Conservation (phyloP, 2,329 filamentous ascomycete species). For the Phaeosphaeriaceae sp. region DNA sequence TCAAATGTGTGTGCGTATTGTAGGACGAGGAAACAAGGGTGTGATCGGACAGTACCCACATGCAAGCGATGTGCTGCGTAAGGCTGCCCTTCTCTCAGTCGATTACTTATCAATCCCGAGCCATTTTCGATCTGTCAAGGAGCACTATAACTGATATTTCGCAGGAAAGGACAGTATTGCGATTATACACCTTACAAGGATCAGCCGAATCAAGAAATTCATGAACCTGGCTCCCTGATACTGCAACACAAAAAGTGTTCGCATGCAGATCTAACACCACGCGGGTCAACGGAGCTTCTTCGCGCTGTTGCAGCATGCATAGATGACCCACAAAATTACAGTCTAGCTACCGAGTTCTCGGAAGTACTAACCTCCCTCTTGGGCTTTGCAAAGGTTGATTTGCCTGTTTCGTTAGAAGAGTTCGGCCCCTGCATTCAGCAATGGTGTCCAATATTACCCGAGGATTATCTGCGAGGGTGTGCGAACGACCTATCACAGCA, state of each 20-base stretch:
- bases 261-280: conserved; percentile 12
- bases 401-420: conserved; percentile 8
- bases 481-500: conserved; percentile 3
- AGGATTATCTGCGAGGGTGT: conserved; percentile 5
- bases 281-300: conserved; percentile 11
- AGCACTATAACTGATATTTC: neutral
- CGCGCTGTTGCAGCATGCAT: conserved; percentile 4
- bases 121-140: too few relatives aligned
- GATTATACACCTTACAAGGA: conserved; percentile 14
- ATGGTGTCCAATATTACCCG: conserved; percentile 20
- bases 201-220: neutral
- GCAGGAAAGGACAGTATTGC: conserved; percentile 12
- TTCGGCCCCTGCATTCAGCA: conserved; percentile 21
- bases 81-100: neutral
- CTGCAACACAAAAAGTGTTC: conserved; percentile 7
- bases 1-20: conserved; percentile 20
- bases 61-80: conserved; percentile 18
- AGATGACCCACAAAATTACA: neutral
- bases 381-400: conserved; percentile 6
- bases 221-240: conserved; percentile 1
- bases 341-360: conserved; percentile 2
- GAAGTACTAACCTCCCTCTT: conserved; percentile 10
- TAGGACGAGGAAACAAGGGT: conserved; percentile 18
- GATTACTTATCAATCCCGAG: neutral
- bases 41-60: conserved; percentile 13